phyloP scores from a whole-genome alignment of 768 basidiomycete genomes.

The Amanita pseudoporphyria region DNA sequence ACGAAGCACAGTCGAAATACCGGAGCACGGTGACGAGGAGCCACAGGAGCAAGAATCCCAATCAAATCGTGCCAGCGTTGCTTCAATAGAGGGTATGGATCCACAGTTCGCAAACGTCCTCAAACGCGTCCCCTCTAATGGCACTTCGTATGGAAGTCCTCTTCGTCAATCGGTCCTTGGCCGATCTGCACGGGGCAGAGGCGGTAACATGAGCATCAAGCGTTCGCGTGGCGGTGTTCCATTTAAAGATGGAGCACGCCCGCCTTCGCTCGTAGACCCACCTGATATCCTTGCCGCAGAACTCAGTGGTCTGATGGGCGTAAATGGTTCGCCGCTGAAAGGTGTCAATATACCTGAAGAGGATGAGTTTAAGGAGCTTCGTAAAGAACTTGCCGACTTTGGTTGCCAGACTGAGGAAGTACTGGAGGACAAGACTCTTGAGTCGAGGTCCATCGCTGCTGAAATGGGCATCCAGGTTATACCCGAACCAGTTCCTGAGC shows the following conservation, averaged over 20 bases:
- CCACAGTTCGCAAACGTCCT: conserved; percentile 77
- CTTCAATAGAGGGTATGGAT: conserved; percentile 64
- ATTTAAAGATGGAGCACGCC: conserved; percentile 54
- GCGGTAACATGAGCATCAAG: conserved; percentile 36
- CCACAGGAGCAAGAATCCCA: conserved; percentile 16
- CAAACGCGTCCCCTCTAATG: conserved; percentile 42
- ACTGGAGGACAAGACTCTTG: conserved; percentile 16
- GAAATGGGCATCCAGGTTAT: conserved; percentile 36
- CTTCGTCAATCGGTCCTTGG: conserved; percentile 49
- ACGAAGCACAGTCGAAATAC: conserved; percentile 13
- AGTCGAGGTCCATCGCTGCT: conserved; percentile 12
- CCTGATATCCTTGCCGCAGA: conserved; percentile 68
- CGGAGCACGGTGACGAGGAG: conserved; percentile 17
- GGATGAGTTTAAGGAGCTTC: conserved; percentile 25
- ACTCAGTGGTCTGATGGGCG: conserved; percentile 24
- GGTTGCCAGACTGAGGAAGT: conserved; percentile 55
- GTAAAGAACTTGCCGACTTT: conserved; percentile 43
- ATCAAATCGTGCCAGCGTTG: conserved; percentile 59
- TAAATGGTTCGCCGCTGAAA: conserved; percentile 35
- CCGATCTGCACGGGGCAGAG: conserved; percentile 31
- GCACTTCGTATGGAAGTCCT: conserved; percentile 44
- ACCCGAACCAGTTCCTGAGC: conserved; percentile 16
- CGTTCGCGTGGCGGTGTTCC: conserved; percentile 58
- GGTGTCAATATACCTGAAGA: conserved; percentile 13
- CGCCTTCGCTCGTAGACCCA: conserved; percentile 59